Conservation (phyloP, 2,329 filamentous ascomycete genomes). For the Aspergillus ustus region DNA sequence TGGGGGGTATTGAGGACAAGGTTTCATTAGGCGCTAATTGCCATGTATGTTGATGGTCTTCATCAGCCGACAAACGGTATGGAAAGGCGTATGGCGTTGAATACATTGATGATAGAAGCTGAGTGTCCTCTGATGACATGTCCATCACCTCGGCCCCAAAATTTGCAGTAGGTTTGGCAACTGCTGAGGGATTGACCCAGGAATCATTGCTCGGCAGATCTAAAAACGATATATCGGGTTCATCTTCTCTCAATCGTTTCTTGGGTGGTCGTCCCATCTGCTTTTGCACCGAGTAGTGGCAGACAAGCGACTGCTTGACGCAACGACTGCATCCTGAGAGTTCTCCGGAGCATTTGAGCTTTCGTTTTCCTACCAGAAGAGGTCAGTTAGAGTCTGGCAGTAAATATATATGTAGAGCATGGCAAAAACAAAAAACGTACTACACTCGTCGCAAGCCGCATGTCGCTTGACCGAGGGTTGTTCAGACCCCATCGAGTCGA, state of each 20-base stretch:
- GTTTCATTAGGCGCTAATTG: conserved; percentile 28
- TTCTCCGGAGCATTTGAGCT: conserved; percentile 55
- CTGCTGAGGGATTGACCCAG: conserved; percentile 31
- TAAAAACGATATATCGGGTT: conserved; percentile 28
- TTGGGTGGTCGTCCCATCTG: conserved; percentile 54
- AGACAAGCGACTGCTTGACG: conserved; percentile 45
- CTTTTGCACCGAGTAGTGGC: conserved; percentile 54
- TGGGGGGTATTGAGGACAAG: conserved; percentile 33
- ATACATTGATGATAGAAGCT: conserved; percentile 37
- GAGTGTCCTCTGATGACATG: conserved; percentile 33
- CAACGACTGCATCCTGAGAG: conserved; percentile 49
- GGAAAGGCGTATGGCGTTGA: conserved; percentile 24
- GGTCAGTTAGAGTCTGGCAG: not conserved
- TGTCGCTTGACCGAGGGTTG: conserved; percentile 45
- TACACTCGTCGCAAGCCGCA: conserved; percentile 55
- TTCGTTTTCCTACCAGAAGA: conserved; percentile 46
- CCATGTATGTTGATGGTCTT: conserved; percentile 33
- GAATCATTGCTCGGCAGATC: conserved; percentile 21
- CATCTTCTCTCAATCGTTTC: conserved; percentile 41
- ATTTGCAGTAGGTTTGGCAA: conserved; percentile 22
- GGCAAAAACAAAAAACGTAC: conserved; percentile 38
- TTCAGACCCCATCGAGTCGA: not conserved
- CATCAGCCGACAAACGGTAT: conserved; percentile 26
- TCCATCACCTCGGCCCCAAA: conserved; percentile 21
- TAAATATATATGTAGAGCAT: not conserved